Evolutionary conservation across 345 rosid species (phyloP).

Genomic region (Brassica nigra): DNA sequence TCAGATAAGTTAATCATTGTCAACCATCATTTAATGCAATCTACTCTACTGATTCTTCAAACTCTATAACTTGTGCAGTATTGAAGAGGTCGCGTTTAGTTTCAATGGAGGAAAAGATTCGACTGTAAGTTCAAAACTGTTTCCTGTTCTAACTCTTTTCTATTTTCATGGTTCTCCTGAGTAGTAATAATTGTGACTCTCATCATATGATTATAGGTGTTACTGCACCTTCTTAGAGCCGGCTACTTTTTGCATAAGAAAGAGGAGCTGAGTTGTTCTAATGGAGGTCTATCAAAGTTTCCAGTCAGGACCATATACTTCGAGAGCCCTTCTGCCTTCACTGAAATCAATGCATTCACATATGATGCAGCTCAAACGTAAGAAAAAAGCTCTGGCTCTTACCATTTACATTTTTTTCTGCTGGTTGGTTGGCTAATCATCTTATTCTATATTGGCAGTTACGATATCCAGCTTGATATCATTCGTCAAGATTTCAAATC

Average conservation of each 20-base stretch:
- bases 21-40: background rate
- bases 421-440: constrained; percentile 46
- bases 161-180: constrained; percentile 8
- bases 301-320: constrained; percentile 93
- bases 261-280: constrained; percentile 52
- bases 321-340: constrained; percentile 80
- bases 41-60: constrained; percentile 33
- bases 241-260: constrained; percentile 74
- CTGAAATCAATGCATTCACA: constrained; percentile 89
- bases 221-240: constrained; percentile 92
- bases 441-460: constrained; percentile 51
- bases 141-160: constrained; percentile 3
- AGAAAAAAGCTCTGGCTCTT: constrained; percentile 36
- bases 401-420: constrained; percentile 52
- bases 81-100: constrained; percentile 95
- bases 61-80: constrained; percentile 49
- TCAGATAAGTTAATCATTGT: background rate
- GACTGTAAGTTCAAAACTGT: constrained; percentile 58
- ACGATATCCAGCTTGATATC: constrained; percentile 76
- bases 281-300: constrained; percentile 60
- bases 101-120: constrained; percentile 99
- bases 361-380: constrained; percentile 78
- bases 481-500: constrained; percentile 89
- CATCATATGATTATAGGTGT: constrained; percentile 58
- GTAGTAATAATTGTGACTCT: constrained; percentile 23